Evolutionary conservation across 108 stramenopile species (phyloP), one percentile per base, ranked within the genome.

Genomic region (Licmophora abbreviata): DNA sequence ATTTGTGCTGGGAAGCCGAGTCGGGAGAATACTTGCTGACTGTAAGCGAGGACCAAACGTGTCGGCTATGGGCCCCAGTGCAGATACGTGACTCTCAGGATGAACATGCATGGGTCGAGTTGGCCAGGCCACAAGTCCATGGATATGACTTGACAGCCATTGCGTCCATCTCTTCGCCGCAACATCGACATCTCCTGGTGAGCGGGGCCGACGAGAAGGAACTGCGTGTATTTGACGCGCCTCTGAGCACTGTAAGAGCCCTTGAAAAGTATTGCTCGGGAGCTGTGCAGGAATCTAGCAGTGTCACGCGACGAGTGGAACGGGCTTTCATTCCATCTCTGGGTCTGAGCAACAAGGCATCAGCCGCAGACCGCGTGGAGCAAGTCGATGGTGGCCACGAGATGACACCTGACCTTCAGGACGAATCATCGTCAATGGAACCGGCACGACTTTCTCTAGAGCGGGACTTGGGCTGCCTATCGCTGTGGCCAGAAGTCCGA

Each of bases 181-280:
- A 54, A 48, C 81, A 81, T 48, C 59, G 56, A 11, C 81, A 88
- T 62, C 44, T 71, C 17, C 66, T 93, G 24, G 81, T 79, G 10
- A 81, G 72, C 55, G 87, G 92, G 6, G 92, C 85, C 0, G 92
- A 93, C 51, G 92, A 93, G 62, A 93, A 93, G 60, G 80, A 85
- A 27, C 18, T 85, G 29, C 59, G 92, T 21, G 83, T 79, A 1
- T 93, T 93, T 65, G 92, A 89, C 56, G 92, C 85, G 17, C 87
- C 92, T 21, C 38, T 40, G 8, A 58, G 75, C 20, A 81, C 87
- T 23, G 27, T 80, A 33, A 63, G 72, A 6, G 17, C 83, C 30
- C 68, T 93, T 21, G 50, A 61, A 44, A 17, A 36, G 11, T 21
- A 24, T 6, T 44, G 0, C 11, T 44, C 28, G n/a, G 30, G 29